These are phyloP conservation scores for Arabidopsis arenosa DNA, from an alignment of 345 rosid genomes.

Conservation along the genomic window DNA sequence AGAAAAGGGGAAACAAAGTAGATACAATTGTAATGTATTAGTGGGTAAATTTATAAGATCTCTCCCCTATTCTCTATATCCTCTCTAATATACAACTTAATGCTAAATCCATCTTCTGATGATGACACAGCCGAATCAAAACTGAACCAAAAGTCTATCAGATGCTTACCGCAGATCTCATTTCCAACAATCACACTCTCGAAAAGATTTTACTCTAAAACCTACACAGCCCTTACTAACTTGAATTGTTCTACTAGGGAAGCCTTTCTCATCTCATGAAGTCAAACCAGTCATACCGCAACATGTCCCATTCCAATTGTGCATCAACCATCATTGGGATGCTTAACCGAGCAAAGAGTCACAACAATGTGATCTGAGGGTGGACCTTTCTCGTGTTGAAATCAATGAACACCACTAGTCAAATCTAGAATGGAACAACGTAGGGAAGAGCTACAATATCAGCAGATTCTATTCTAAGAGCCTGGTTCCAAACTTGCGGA, in stretches of 20 bases:
- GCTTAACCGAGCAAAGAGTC: slow-evolving; percentile 14
- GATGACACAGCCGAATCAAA: slow-evolving; percentile 35
- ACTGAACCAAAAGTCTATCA: slow-evolving; percentile 37
- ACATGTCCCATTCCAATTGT: slow-evolving; percentile 13
- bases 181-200: slow-evolving; percentile 36
- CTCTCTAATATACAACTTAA: slow-evolving; percentile 46
- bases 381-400: slow-evolving; percentile 25
- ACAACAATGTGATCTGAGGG: slow-evolving; percentile 7
- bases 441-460: slow-evolving; percentile 74
- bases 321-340: neutral
- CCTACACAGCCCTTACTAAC: slow-evolving; percentile 24
- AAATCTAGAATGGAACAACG: slow-evolving; percentile 72
- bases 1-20: slow-evolving; percentile 17
- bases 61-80: slow-evolving; percentile 33
- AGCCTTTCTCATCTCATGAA: slow-evolving; percentile 26
- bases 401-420: slow-evolving; percentile 9
- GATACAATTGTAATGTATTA: slow-evolving; percentile 35
- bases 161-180: slow-evolving; percentile 12
- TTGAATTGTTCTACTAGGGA: slow-evolving; percentile 4
- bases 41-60: slow-evolving; percentile 36
- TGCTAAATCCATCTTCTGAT: slow-evolving; percentile 34
- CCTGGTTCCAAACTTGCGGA: slow-evolving; percentile 68
- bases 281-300: slow-evolving; percentile 14
- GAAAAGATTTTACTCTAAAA: slow-evolving; percentile 32
- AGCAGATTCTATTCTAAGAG: slow-evolving; percentile 63